Conservation (phyloP, 2,329 filamentous ascomycete species). For the Calonectria pauciramosa region DNA sequence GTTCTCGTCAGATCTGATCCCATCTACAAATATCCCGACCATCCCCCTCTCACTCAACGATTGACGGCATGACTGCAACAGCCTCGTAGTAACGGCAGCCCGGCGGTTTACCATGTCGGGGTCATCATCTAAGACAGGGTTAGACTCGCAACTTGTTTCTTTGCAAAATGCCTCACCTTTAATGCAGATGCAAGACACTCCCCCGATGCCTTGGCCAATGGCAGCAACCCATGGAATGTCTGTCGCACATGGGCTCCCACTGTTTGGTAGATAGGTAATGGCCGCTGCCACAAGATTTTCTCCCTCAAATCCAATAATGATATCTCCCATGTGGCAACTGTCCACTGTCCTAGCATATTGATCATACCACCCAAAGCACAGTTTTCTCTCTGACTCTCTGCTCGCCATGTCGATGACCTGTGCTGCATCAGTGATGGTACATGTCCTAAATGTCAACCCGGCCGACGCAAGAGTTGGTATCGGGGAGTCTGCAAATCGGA, state of each 20-base stretch:
- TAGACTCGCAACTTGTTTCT: slow-evolving; percentile 19
- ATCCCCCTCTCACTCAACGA: slow-evolving; percentile 63
- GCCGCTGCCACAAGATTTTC: slow-evolving; percentile 65
- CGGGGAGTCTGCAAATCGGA: slow-evolving; percentile 65
- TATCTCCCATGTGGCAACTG: slow-evolving; percentile 63
- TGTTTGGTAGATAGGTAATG: slow-evolving; percentile 65
- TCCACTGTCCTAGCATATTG: slow-evolving; percentile 67
- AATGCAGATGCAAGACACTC: slow-evolving; percentile 73
- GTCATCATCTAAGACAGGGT: slow-evolving; percentile 56
- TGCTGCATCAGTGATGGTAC: slow-evolving; percentile 61
- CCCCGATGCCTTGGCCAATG: slow-evolving; percentile 66
- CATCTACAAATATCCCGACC: slow-evolving; percentile 69
- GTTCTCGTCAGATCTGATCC: slow-evolving; percentile 63
- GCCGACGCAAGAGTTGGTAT: slow-evolving; percentile 55
- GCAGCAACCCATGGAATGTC: slow-evolving; percentile 70
- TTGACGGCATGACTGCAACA: slow-evolving; percentile 67
- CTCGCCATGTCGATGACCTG: slow-evolving; percentile 65
- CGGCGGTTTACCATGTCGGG: slow-evolving; percentile 58
- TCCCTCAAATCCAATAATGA: slow-evolving; percentile 67
- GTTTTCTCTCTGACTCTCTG: slow-evolving; percentile 60
- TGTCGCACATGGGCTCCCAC: slow-evolving; percentile 59
- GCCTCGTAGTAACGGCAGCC: slow-evolving; percentile 65
- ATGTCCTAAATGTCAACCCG: slow-evolving; percentile 60
- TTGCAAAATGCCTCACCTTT: slow-evolving; percentile 57
- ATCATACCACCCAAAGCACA: slow-evolving; percentile 70